Percentiles rank a stretch among this genome's conserved stretches.
These are phyloP conservation scores for Balakata baccata DNA, from an alignment of 345 rosid species.

Conservation along the genomic window DNA sequence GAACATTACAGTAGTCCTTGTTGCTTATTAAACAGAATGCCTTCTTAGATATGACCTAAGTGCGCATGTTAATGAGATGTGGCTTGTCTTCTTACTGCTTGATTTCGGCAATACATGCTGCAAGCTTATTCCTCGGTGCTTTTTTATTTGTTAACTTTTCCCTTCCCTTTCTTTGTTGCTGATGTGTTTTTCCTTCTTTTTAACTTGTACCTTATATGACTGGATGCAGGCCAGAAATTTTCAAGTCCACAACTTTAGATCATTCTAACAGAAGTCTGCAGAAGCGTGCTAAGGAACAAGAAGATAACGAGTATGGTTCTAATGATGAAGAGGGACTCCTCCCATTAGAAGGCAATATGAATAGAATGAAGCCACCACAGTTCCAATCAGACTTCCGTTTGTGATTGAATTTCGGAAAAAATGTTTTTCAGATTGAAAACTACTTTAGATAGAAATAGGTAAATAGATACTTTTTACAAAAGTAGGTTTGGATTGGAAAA, in stretches of 20 bases:
- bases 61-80: background rate
- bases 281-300: slow-evolving; percentile 20
- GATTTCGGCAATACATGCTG: background rate
- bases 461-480: too few species aligned
- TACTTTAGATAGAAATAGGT: too few species aligned
- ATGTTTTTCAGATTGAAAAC: too few species aligned
- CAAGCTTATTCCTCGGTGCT: background rate
- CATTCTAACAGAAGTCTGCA: slow-evolving; percentile 33
- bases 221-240: slow-evolving; percentile 69
- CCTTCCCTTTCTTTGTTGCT: background rate
- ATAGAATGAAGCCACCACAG: slow-evolving; percentile 54
- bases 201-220: background rate
- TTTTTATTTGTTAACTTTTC: background rate
- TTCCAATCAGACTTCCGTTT: slow-evolving; percentile 42
- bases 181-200: background rate
- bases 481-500: too few species aligned
- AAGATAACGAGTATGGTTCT: slow-evolving; percentile 30
- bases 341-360: slow-evolving; percentile 73
- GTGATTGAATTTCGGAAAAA: too few species aligned
- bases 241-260: slow-evolving; percentile 41
- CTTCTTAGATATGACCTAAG: background rate
- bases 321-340: slow-evolving; percentile 62
- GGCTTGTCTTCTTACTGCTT: background rate
- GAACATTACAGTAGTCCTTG: too few species aligned
- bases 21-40: background rate